Evolutionary conservation across 1,139 yeast species (phyloP).

Genomic region (Candida pseudoviswanathii): DNA sequence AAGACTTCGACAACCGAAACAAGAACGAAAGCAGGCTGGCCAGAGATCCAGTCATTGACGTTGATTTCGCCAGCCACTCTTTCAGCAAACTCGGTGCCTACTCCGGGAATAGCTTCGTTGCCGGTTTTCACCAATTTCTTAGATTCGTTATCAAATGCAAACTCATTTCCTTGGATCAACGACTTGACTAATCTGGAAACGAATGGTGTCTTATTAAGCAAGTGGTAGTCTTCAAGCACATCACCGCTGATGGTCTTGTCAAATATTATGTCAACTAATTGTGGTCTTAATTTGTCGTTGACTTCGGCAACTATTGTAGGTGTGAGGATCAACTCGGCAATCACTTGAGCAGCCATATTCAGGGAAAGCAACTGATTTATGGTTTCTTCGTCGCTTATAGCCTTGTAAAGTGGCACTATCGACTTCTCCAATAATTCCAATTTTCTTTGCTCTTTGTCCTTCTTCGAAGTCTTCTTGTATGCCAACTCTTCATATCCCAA

Average conservation of each 20-base stretch:
- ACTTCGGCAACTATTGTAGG: conserved; percentile 51
- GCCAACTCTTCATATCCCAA: conserved; percentile 66
- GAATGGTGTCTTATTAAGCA: conserved; percentile 68
- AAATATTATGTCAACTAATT: conserved; percentile 57
- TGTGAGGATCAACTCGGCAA: conserved; percentile 69
- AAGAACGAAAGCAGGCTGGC: conserved; percentile 80
- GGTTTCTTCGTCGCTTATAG: conserved; percentile 39
- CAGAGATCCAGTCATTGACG: conserved; percentile 69
- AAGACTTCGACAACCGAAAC: conserved; percentile 68
- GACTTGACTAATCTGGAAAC: conserved; percentile 77
- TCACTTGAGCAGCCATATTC: conserved; percentile 81
- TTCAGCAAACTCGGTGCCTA: conserved; percentile 66
- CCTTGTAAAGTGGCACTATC: conserved; percentile 63
- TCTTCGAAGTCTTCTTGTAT: conserved; percentile 72
- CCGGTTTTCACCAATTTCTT: conserved; percentile 53
- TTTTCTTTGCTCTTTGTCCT: conserved; percentile 79
- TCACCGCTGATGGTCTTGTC: conserved; percentile 65
- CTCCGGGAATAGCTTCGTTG: conserved; percentile 46
- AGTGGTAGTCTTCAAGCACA: conserved; percentile 65
- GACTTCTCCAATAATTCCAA: conserved; percentile 66
- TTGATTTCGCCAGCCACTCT: conserved; percentile 54
- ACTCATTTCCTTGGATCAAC: conserved; percentile 70
- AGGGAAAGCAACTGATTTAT: conserved; percentile 53
- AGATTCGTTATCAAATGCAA: conserved; percentile 66
- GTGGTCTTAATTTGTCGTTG: conserved; percentile 45